Base-by-base conservation (phyloP, 345 rosid species). In the Euphorbia tirucalli region DNA sequence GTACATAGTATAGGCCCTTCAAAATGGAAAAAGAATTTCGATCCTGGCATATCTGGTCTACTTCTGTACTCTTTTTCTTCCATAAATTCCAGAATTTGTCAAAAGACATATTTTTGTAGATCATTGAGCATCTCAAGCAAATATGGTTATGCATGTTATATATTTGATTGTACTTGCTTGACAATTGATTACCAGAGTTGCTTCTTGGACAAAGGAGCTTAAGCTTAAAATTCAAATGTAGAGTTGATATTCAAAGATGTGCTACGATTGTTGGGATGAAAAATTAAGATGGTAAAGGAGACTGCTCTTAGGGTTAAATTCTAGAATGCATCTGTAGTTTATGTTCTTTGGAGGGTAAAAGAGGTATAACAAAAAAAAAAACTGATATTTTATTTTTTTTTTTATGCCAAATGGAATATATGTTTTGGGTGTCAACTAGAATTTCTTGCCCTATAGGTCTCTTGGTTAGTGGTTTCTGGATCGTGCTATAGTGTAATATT, bases 1-100 rank as follows among this genome's bases (percentile, higher is more conserved):
- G 71, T 68, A 50, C 71, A 52, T 70, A 21, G 46, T 25, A 19
- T 27, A 69, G 15, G 27, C 24, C 32, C 41, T 37, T n/a, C 24
- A 52, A 57, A 21, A 52, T 32, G 59, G 49, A 71, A 46, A 31
- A 32, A 46, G 32, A 44, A 14, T 48, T 11, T 16, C 22, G 4
- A 13, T 24, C 67, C 32, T n/a, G 24, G 11, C 30, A 3, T 41
- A 43, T 57, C 16, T 44, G 50, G 48, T 61, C 22, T 60, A 57
- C 7, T 19, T 39, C 27, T 41, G 27, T 46, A 30, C n/a, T 28
- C 32, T 21, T 13, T 31, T 3, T 3, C 30, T 28, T 21, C 3
- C 7, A 21, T 64, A 21, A 19, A 6, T 19, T 9, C 41, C 1
- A 3, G 15, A n/a, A 18, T 49, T 8, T 18, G 8, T 49, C 18